Evolutionary conservation across 176 grass and related monocot genomes (phyloP).

Genomic region (Paspalum vaginatum): DNA sequence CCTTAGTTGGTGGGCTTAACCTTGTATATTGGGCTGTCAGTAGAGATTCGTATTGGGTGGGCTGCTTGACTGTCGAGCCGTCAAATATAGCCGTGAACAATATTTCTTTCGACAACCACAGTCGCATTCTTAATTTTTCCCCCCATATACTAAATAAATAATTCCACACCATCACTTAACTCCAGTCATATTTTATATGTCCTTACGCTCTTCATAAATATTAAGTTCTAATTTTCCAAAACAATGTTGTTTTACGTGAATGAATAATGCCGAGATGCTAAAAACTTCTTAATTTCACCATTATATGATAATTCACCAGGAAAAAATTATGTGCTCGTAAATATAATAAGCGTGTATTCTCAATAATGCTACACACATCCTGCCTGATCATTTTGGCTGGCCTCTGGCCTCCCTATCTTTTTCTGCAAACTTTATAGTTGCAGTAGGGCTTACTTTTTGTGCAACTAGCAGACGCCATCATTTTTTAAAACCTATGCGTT

Average conservation of each 20-base stretch:
- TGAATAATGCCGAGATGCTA: not conserved
- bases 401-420: not conserved
- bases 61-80: not conserved
- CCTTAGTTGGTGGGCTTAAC: no score
- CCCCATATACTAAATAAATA: not conserved
- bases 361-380: not conserved
- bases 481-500: not conserved
- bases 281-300: conserved; percentile 1
- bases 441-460: not conserved
- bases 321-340: no score
- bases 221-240: not conserved
- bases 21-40: no score
- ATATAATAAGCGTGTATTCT: not conserved
- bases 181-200: no score
- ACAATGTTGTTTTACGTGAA: not conserved
- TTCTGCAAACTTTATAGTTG: not conserved
- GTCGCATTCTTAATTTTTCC: not conserved
- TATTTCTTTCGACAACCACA: no score
- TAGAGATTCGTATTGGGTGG: no score
- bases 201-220: not conserved
- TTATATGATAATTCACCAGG: not conserved
- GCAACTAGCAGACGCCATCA: not conserved
- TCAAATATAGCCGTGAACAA: no score
- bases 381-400: not conserved
- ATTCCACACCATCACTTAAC: not conserved